A percentile compares a stretch with the other conserved stretches of the same genome.
Conservation (phyloP, 2,329 filamentous ascomycete genomes). For the Coleophoma crateriformis region DNA sequence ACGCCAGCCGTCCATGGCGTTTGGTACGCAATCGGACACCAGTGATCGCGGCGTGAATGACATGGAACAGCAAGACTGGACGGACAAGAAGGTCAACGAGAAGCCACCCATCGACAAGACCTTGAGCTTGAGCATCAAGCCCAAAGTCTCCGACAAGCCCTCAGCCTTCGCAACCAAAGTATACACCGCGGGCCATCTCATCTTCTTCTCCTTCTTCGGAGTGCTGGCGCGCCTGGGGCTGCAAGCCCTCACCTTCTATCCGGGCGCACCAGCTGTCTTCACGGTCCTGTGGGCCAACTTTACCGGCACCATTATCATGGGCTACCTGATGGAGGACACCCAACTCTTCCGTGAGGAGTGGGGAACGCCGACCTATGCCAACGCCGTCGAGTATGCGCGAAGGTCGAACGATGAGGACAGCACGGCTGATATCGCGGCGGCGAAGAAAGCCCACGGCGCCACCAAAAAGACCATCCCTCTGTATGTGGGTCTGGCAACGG, state of each 20-base stretch:
- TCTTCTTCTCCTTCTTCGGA: slow-evolving; percentile 79
- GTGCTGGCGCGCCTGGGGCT: slow-evolving; percentile 76
- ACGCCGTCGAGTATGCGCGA: not conserved
- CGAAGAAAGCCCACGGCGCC: slow-evolving; percentile 49
- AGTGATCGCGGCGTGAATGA: too few relatives aligned
- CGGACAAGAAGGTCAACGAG: too few relatives aligned
- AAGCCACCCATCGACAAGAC: too few relatives aligned
- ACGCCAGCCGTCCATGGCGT: too few relatives aligned
- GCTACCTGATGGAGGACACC: slow-evolving; percentile 73
- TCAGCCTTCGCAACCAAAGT: slow-evolving; percentile 48
- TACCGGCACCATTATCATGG: slow-evolving; percentile 71
- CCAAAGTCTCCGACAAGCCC: not conserved
- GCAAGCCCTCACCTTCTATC: slow-evolving; percentile 70
- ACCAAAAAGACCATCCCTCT: slow-evolving; percentile 79
- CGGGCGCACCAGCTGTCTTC: slow-evolving; percentile 65
- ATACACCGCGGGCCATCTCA: slow-evolving; percentile 71
- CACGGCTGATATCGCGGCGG: slow-evolving; percentile 5
- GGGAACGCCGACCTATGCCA: not conserved
- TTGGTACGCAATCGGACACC: too few relatives aligned
- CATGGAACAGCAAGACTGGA: too few relatives aligned
- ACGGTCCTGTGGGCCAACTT: slow-evolving; percentile 81
- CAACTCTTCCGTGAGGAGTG: slow-evolving; percentile 53
- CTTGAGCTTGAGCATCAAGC: too few relatives aligned
- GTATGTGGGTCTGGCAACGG: slow-evolving; percentile 78
- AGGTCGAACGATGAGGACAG: not conserved